Percentiles rank a stretch among this genome's conserved stretches.
phyloP scores from a whole-genome alignment of 768 basidiomycete species.

The Boletellus ananas region DNA sequence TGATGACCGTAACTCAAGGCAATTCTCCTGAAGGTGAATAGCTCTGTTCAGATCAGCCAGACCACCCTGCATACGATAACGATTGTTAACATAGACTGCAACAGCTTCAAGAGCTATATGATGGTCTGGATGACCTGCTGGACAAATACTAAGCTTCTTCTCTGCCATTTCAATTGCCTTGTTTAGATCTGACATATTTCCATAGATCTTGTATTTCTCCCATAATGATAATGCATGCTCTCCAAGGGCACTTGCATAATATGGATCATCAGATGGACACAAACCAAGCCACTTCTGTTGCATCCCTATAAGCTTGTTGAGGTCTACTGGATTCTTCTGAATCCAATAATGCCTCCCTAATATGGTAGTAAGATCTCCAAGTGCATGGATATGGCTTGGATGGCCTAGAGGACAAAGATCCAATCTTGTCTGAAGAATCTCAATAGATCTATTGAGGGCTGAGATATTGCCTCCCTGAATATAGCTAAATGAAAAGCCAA shows the following conservation, averaged over 20 bases:
- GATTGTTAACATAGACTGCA: neutral
- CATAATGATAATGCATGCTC: neutral
- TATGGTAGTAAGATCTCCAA: neutral
- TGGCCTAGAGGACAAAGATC: neutral
- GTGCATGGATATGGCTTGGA: neutral
- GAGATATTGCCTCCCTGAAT: neutral
- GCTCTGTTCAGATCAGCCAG: neutral
- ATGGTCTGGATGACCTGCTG: neutral
- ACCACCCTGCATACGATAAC: neutral
- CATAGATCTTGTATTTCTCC: neutral
- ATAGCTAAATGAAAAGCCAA: neutral
- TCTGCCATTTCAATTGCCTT: neutral
- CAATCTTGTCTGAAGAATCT: neutral
- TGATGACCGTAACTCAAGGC: neutral
- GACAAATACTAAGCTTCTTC: neutral
- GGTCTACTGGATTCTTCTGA: neutral
- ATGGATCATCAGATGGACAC: neutral
- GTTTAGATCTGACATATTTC: neutral
- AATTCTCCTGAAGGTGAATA: neutral
- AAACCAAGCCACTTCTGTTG: neutral
- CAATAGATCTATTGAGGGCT: neutral
- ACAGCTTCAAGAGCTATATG: neutral
- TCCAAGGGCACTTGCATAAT: neutral
- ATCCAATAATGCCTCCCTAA: neutral
- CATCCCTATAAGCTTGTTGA: neutral